These are phyloP conservation scores for Anisodus acutangulus DNA, from an alignment of 257 asterid genomes.

Conservation along the genomic window DNA sequence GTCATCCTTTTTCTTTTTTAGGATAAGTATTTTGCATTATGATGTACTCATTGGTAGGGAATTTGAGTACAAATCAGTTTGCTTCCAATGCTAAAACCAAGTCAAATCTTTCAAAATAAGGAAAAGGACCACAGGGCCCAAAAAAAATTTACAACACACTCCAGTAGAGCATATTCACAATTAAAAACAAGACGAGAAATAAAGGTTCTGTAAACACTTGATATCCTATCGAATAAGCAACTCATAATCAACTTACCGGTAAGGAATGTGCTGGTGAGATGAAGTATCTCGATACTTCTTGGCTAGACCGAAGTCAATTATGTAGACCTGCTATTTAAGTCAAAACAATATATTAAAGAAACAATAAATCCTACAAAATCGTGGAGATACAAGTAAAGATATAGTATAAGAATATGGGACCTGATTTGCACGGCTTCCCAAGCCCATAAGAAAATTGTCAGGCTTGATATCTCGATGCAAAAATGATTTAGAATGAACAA, in stretches of 20 bases:
- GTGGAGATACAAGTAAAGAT: not conserved
- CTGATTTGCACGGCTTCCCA: conserved; percentile 95
- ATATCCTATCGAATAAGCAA: not conserved
- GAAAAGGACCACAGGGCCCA: not conserved
- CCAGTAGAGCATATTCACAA: too few relatives aligned
- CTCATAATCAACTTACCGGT: conserved; percentile 53
- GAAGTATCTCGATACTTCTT: conserved; percentile 82
- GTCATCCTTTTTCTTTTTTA: not conserved
- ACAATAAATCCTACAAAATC: not conserved
- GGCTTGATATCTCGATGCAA: conserved; percentile 93
- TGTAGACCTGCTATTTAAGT: conserved; percentile 60
- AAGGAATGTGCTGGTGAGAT: conserved; percentile 79
- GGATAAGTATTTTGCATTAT: conserved; percentile 15
- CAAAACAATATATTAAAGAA: not conserved
- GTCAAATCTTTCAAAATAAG: not conserved
- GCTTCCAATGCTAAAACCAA: conserved; percentile 21
- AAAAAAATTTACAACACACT: conserved; percentile 1
- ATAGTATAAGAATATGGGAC: conserved; percentile 37
- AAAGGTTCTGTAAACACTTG: not conserved
- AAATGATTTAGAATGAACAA: conserved; percentile 83
- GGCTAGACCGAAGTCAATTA: conserved; percentile 90
- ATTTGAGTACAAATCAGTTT: not conserved
- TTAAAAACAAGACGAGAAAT: too few relatives aligned
- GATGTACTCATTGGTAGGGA: not conserved
- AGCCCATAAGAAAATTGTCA: conserved; percentile 93